These are phyloP conservation scores for Apostasia ramifera DNA, from an alignment of 106 monocot genomes.

Conservation along the genomic window DNA sequence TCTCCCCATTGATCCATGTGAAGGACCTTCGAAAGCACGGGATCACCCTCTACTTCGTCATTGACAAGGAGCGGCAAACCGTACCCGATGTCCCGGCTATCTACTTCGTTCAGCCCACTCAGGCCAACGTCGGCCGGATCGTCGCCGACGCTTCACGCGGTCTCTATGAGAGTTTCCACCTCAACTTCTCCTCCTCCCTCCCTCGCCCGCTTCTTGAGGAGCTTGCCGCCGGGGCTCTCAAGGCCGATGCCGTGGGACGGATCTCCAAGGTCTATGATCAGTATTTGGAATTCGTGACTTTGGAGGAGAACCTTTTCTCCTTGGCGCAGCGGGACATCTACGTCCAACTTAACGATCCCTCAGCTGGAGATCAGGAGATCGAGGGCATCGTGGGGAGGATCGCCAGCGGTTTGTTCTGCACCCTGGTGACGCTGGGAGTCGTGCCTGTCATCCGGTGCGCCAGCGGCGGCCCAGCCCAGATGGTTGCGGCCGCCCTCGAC, in stretches of 20 bases:
- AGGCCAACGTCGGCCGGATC: constrained; percentile 46
- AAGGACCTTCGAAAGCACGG: constrained; percentile 87
- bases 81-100: constrained; percentile 85
- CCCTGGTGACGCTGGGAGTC: constrained; percentile 62
- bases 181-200: constrained; percentile 92
- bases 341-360: constrained; percentile 76
- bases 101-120: constrained; percentile 75
- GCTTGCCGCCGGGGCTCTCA: constrained; percentile 47
- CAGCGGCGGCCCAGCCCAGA: constrained; percentile 73
- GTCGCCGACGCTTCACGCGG: constrained; percentile 44
- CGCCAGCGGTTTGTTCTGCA: constrained; percentile 64
- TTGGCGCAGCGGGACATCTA: constrained; percentile 57
- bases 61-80: constrained; percentile 70
- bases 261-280: constrained; percentile 78
- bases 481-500: constrained; percentile 84
- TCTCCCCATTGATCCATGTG: constrained; percentile 84
- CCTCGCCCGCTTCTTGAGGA: constrained; percentile 75
- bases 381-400: constrained; percentile 64
- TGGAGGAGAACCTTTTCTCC: constrained; percentile 80
- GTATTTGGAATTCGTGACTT: constrained; percentile 82
- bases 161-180: constrained; percentile 78
- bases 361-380: constrained; percentile 70
- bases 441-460: constrained; percentile 78
- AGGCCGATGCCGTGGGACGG: constrained; percentile 36
- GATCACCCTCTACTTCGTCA: constrained; percentile 71